Conservation (phyloP, 2,329 filamentous ascomycete species). For the Passalora sequoiae region DNA sequence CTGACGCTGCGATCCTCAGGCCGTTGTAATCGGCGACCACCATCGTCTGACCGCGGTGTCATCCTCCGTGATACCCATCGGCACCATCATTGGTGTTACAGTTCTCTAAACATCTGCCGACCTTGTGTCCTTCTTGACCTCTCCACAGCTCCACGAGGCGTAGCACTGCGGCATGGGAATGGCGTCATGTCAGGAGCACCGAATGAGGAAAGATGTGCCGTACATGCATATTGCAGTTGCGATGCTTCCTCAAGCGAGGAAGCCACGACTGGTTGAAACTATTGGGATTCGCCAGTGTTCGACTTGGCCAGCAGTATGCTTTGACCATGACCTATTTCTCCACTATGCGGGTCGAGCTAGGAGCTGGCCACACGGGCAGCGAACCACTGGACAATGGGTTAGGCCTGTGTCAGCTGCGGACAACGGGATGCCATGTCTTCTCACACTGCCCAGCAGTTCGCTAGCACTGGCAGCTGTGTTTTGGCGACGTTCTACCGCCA, state of each 20-base stretch:
- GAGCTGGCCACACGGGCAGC: background rate
- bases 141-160: background rate
- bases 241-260: background rate
- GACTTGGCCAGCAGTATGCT: slow-evolving; percentile 1
- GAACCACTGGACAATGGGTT: background rate
- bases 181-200: background rate
- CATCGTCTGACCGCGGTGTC: too few species aligned
- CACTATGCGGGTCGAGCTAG: slow-evolving; percentile 2
- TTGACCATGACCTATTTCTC: background rate
- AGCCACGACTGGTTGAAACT: slow-evolving; percentile 1
- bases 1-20: too few species aligned
- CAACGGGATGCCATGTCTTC: background rate
- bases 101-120: background rate
- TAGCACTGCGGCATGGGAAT: background rate
- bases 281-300: background rate
- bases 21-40: too few species aligned
- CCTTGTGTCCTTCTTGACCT: background rate
- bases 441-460: background rate
- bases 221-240: background rate
- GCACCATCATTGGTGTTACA: background rate
- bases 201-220: slow-evolving; percentile 1
- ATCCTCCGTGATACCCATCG: too few species aligned
- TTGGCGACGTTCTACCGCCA: background rate
- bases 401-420: background rate
- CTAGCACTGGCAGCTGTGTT: background rate